Conservation (phyloP, 305 asterid genomes). For the Rubia peregrina region DNA sequence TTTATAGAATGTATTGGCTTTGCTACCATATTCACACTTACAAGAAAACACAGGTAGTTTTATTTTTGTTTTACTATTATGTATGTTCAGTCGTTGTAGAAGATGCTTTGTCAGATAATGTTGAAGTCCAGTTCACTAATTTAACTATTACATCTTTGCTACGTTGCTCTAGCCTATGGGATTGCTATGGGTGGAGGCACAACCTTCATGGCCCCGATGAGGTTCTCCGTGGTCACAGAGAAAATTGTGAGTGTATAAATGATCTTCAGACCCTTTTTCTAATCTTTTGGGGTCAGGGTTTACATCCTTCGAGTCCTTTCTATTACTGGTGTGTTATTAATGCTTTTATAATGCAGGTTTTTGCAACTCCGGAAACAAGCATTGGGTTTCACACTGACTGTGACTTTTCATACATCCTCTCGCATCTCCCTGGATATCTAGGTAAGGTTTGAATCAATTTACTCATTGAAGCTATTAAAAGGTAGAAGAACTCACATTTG, state of each 20-base stretch:
- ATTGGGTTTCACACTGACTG: slow-evolving; percentile 91
- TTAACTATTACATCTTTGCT: slow-evolving; percentile 9
- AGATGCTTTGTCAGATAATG: slow-evolving; percentile 5
- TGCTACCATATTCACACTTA: slow-evolving; percentile 89
- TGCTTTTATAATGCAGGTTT: slow-evolving; percentile 35
- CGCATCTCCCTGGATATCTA: slow-evolving; percentile 70
- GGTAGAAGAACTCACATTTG: too few species aligned
- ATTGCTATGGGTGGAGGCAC: slow-evolving; percentile 97
- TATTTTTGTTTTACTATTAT: not conserved
- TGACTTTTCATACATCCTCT: slow-evolving; percentile 72
- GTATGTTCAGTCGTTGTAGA: not conserved
- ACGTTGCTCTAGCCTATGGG: slow-evolving; percentile 89
- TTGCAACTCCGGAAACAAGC: slow-evolving; percentile 90
- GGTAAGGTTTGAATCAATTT: slow-evolving; percentile 36
- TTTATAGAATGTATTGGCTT: slow-evolving; percentile 92
- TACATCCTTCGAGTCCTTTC: not conserved
- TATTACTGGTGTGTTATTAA: not conserved
- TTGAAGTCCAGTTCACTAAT: slow-evolving; percentile 7
- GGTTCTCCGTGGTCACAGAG: slow-evolving; percentile 80
- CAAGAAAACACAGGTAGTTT: slow-evolving; percentile 56
- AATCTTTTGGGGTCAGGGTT: not conserved
- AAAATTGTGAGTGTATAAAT: slow-evolving; percentile 51
- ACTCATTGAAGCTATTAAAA: not conserved
- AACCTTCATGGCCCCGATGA: slow-evolving; percentile 78
- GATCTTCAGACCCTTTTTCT: not conserved